Evolutionary conservation across 495 filamentous ascomycete species (phyloP).

Genomic region (Ramalina peruviana): DNA sequence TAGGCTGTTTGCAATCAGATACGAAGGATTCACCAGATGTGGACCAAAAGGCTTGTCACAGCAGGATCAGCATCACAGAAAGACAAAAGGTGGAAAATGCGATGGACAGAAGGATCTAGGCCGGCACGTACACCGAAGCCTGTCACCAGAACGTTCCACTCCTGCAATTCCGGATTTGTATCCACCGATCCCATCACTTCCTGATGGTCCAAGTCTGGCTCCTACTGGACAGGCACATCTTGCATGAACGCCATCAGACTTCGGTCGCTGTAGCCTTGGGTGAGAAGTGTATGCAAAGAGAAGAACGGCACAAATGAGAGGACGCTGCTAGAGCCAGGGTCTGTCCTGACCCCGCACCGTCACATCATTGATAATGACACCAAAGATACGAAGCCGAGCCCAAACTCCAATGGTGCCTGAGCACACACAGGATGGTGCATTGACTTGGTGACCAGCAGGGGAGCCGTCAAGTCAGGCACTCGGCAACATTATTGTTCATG

Average conservation of each 20-base stretch:
- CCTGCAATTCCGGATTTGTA: constrained; percentile 17
- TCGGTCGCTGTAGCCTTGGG: too few relatives aligned
- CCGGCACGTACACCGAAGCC: constrained; percentile 51
- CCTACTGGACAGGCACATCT: not conserved
- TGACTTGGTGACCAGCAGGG: too few relatives aligned
- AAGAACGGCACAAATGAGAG: too few relatives aligned
- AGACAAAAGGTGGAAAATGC: constrained; percentile 4
- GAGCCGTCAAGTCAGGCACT: too few relatives aligned
- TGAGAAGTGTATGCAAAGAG: too few relatives aligned
- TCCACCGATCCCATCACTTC: constrained; percentile 11
- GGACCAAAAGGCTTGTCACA: constrained; percentile 47
- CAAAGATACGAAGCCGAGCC: not conserved
- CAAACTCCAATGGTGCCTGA: too few relatives aligned
- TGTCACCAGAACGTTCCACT: constrained; percentile 55
- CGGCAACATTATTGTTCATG: too few relatives aligned
- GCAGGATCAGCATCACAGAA: constrained; percentile 6
- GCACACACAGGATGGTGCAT: too few relatives aligned
- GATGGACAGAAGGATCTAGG: constrained; percentile 12
- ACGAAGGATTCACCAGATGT: constrained; percentile 57
- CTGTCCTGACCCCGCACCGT: too few relatives aligned
- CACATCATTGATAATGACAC: too few relatives aligned
- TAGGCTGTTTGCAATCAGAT: constrained; percentile 45
- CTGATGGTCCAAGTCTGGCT: not conserved
- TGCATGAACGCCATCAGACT: not conserved
- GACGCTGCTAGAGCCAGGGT: too few relatives aligned